Evolutionary conservation across 1,139 yeast species (phyloP).

Genomic region (Entelexis sorbosivorans): DNA sequence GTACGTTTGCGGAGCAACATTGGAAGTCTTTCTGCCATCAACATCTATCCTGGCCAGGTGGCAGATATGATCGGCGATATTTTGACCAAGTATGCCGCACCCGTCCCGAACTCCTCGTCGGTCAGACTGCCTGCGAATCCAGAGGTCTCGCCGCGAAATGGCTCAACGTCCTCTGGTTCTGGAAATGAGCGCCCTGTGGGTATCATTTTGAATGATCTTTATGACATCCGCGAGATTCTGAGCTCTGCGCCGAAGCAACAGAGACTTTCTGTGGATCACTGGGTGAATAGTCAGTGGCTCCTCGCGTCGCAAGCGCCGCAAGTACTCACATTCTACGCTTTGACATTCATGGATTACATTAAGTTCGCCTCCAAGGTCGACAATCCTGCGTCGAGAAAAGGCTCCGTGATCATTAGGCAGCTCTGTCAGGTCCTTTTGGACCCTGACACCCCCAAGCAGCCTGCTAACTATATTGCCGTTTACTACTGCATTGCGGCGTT

Average conservation of each 20-base stretch:
- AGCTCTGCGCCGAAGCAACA: conserved; percentile 13
- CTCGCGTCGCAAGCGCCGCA: conserved; percentile 25
- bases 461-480: conserved; percentile 18
- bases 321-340: conserved; percentile 26
- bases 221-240: conserved; percentile 24
- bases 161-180: not conserved
- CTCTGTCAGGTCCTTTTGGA: conserved; percentile 1
- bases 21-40: conserved; percentile 55
- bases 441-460: conserved; percentile 3
- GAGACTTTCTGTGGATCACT: conserved; percentile 25
- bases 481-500: conserved; percentile 19
- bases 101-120: not conserved
- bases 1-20: conserved; percentile 35
- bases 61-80: conserved; percentile 59
- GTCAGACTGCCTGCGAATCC: not conserved
- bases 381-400: conserved; percentile 14
- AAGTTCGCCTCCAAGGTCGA: conserved; percentile 11
- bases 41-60: conserved; percentile 68
- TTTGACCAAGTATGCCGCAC: conserved; percentile 22
- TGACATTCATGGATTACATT: conserved; percentile 25
- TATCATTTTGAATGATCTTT: conserved; percentile 24
- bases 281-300: conserved; percentile 31
- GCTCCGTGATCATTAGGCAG: conserved; percentile 17
- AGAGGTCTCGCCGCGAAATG: not conserved
- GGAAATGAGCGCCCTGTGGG: conserved; percentile 6